phyloP scores from a whole-genome alignment of 2,329 filamentous ascomycete species.

The Arthrobotrys entomopaga region DNA sequence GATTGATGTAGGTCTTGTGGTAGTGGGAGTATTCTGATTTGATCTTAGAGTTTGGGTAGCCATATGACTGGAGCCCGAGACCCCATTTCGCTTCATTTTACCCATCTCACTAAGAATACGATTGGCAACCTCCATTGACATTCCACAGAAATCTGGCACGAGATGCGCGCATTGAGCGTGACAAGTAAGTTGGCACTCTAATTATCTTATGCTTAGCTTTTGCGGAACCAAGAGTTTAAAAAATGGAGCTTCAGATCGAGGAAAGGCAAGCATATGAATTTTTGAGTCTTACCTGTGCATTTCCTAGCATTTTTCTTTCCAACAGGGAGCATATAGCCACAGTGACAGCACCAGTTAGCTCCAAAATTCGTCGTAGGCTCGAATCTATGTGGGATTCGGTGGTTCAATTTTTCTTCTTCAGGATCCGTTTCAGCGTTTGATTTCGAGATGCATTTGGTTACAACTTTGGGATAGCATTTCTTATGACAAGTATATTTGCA shows the following conservation, averaged over 20 bases:
- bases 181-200: slow-evolving; percentile 90
- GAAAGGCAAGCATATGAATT: slow-evolving; percentile 14
- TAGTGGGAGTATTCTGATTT: slow-evolving; percentile 8
- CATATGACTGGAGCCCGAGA: slow-evolving; percentile 40
- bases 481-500: slow-evolving; percentile 99
- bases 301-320: slow-evolving; percentile 95
- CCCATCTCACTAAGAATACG: slow-evolving; percentile 89
- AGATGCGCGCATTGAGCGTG: slow-evolving; percentile 92
- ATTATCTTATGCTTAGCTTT: background rate
- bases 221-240: background rate
- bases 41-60: slow-evolving; percentile 41
- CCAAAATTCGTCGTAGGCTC: slow-evolving; percentile 96
- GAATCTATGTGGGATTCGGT: slow-evolving; percentile 97
- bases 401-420: slow-evolving; percentile 99
- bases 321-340: slow-evolving; percentile 92
- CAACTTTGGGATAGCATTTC: slow-evolving; percentile 95
- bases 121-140: slow-evolving; percentile 98
- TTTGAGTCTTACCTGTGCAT: slow-evolving; percentile 76
- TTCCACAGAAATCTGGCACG: slow-evolving; percentile 97
- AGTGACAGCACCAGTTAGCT: slow-evolving; percentile 99
- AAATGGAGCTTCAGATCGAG: background rate
- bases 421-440: slow-evolving; percentile 98
- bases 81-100: slow-evolving; percentile 65
- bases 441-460: slow-evolving; percentile 99
- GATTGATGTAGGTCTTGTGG: slow-evolving; percentile 60